Evolutionary conservation across 495 filamentous ascomycete species (phyloP).

Genomic region (Rhypophila decipiens): DNA sequence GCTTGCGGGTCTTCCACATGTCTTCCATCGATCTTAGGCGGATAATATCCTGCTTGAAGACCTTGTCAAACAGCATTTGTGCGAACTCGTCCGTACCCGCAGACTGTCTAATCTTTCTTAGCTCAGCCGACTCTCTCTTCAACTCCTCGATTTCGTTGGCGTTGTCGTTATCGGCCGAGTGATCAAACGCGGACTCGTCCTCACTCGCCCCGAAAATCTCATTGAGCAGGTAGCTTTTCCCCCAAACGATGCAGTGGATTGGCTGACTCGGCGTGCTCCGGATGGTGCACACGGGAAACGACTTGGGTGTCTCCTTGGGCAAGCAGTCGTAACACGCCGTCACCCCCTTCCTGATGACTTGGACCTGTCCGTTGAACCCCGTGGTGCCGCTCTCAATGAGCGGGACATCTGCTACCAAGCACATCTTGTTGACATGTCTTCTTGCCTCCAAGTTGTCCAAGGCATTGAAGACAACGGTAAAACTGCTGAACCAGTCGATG

Average conservation of each 20-base stretch:
- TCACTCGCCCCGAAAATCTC: slow-evolving; percentile 92
- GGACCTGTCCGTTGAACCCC: slow-evolving; percentile 96
- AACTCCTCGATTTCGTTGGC: slow-evolving; percentile 83
- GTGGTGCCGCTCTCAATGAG: slow-evolving; percentile 96
- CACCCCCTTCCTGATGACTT: slow-evolving; percentile 87
- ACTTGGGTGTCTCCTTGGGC: slow-evolving; percentile 80
- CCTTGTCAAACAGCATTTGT: slow-evolving; percentile 81
- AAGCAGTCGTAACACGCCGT: slow-evolving; percentile 98
- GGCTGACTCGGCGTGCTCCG: slow-evolving; percentile 90
- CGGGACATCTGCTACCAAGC: slow-evolving; percentile 81
- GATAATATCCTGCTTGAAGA: slow-evolving; percentile 80
- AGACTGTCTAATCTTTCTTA: slow-evolving; percentile 74
- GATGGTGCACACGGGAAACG: slow-evolving; percentile 93
- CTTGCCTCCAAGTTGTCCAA: slow-evolving; percentile 93
- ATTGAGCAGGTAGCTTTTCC: slow-evolving; percentile 89
- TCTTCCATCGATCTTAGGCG: slow-evolving; percentile 84
- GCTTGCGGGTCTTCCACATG: slow-evolving; percentile 85
- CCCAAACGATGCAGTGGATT: slow-evolving; percentile 99
- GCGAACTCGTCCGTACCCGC: slow-evolving; percentile 79
- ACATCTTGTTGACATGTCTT: slow-evolving; percentile 97
- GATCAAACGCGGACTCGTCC: slow-evolving; percentile 71
- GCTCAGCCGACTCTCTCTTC: slow-evolving; percentile 70
- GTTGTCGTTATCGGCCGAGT: slow-evolving; percentile 74
- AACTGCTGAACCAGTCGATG: slow-evolving; percentile 79
- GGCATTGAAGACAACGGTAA: slow-evolving; percentile 90